Evolutionary conservation across 2,329 filamentous ascomycete genomes (phyloP).

Genomic region (Pyrenochaeta sp.): DNA sequence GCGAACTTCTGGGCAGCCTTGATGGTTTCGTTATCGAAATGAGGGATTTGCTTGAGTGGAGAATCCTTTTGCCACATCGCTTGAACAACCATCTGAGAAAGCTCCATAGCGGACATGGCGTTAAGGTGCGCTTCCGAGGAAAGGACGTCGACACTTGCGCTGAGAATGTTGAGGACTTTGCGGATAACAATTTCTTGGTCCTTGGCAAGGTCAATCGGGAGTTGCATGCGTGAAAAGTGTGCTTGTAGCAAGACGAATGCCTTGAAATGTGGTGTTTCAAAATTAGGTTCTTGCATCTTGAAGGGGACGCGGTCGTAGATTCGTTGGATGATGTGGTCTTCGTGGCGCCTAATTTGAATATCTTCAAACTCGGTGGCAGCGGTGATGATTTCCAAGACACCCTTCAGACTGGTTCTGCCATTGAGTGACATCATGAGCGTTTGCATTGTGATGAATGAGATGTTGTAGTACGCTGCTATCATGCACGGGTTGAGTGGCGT

Average conservation of each 20-base stretch:
- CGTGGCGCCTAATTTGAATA: constrained; percentile 92
- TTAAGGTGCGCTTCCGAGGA: constrained; percentile 96
- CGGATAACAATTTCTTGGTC: constrained; percentile 89
- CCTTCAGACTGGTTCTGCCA: constrained; percentile 91
- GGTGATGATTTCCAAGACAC: constrained; percentile 94
- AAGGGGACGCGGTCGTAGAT: constrained; percentile 96
- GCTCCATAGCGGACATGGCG: constrained; percentile 98
- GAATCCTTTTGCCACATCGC: constrained; percentile 99
- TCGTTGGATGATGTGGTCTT: constrained; percentile 84
- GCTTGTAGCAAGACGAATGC: constrained; percentile 96
- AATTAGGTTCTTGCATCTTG: constrained; percentile 88
- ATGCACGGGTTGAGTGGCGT: constrained; percentile 93
- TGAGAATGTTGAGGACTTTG: constrained; percentile 86
- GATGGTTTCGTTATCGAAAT: constrained; percentile 85
- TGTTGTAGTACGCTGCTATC: constrained; percentile 99
- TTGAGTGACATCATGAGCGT: constrained; percentile 93
- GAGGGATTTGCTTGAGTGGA: constrained; percentile 95
- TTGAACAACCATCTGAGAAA: constrained; percentile 99
- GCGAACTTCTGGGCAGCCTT: constrained; percentile 81
- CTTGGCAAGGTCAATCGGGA: constrained; percentile 93
- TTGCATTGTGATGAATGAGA: constrained; percentile 99
- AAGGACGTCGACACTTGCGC: constrained; percentile 91
- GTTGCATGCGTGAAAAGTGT: constrained; percentile 96
- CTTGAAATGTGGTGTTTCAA: constrained; percentile 97
- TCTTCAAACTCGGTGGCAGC: constrained; percentile 96